Conservation (phyloP, 176 grass and related monocot species). For the Avena atlantica region DNA sequence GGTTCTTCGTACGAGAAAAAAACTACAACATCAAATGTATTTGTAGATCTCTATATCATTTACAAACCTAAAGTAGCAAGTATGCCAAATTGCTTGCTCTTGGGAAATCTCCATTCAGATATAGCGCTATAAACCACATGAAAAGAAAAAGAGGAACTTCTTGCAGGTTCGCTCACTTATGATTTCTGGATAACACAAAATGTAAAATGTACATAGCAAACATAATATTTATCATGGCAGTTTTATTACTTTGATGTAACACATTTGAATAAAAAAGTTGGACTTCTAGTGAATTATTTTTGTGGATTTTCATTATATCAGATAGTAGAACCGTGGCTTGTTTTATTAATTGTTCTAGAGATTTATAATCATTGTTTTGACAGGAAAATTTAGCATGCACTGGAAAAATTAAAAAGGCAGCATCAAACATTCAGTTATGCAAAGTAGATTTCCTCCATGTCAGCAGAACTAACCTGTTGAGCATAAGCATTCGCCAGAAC, state of each 20-base stretch:
- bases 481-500: slow-evolving; percentile 78
- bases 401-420: background rate
- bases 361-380: background rate
- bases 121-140: background rate
- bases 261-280: background rate
- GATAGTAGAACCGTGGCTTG: background rate
- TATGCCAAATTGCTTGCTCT: background rate
- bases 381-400: background rate
- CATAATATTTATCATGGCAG: background rate
- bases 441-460: background rate
- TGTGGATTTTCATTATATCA: background rate
- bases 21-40: slow-evolving; percentile 1
- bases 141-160: background rate
- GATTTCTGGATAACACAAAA: background rate
- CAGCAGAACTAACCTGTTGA: slow-evolving; percentile 56
- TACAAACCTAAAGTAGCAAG: background rate
- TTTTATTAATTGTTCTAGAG: slow-evolving; percentile 9
- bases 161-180: slow-evolving; percentile 14
- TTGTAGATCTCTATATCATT: background rate
- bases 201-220: background rate
- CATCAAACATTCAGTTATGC: background rate
- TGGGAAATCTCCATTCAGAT: background rate
- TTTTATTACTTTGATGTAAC: background rate
- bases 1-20: background rate
- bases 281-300: background rate